A percentile compares a stretch with the other conserved stretches of the same genome.
Evolutionary conservation across 225 moss, liverwort and hornwort species (phyloP).

Genomic region (Bryoerythrophyllum caledonicum): DNA sequence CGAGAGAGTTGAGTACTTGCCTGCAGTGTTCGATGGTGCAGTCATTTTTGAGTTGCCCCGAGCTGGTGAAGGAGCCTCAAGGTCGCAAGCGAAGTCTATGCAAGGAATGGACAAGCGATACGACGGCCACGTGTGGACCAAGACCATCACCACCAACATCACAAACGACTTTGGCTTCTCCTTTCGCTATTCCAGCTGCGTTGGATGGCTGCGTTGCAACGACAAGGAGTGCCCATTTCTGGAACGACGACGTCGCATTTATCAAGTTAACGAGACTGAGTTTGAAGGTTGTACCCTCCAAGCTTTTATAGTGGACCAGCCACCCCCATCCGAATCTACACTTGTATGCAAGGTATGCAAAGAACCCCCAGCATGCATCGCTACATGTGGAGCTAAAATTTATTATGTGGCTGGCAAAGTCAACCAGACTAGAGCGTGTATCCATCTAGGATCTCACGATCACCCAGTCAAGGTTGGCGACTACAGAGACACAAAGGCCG

Average conservation of each 20-base stretch:
- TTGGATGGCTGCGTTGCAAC: too few species aligned
- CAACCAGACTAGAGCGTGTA: not conserved
- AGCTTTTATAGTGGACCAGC: too few species aligned
- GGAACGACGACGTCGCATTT: too few species aligned
- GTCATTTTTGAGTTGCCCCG: not conserved
- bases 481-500: not conserved
- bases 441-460: too few species aligned
- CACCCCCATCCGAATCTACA: not conserved
- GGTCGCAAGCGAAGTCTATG: not conserved
- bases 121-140: not conserved
- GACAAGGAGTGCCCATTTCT: too few species aligned
- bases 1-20: not conserved
- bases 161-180: not conserved
- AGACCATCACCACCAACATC: not conserved
- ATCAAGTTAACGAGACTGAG: too few species aligned
- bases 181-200: too few species aligned
- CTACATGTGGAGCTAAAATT: too few species aligned
- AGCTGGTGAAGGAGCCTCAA: fast-evolving
- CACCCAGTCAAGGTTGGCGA: not conserved
- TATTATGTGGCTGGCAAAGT: too few species aligned
- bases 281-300: not conserved
- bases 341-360: too few species aligned
- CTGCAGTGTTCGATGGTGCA: not conserved
- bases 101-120: not conserved
- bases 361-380: too few species aligned